Evolutionary conservation across 2,329 filamentous ascomycete species (phyloP), one percentile per base, ranked within the genome.

Genomic region (Paraphaeosphaeria minitans): DNA sequence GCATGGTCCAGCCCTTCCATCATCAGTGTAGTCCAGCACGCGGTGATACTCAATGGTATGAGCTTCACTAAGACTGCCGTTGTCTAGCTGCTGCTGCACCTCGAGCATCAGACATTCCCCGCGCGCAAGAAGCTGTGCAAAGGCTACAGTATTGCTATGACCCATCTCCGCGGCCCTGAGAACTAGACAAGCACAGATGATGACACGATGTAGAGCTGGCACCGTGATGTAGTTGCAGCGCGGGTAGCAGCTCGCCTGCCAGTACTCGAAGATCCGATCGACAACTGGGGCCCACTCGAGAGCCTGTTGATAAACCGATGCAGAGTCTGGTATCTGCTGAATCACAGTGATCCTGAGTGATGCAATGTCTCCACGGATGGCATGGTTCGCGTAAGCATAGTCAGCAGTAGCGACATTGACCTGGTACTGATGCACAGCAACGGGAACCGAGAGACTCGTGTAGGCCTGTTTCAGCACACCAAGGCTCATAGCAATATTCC

Each of bases 191-290:
- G 48, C 48, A 24, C 31, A 37, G 13, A 51, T 21, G 35, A 33
- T 3, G 19, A 51, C 33, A 8, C 31, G 31, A n/a, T 51, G 48
- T 1, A 51, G 35, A 7, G 31, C 12, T 13, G 19, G 19, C 24
- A 39, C 12, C 19, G 48, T 51, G n/a, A 39, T 51, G 31, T 39
- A 51, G 19, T 51, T 51, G 13, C n/a, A 37, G 12, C 48, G 48
- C n/a, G 48, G 48, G 19, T 41, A 51, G 31, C 22, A 10, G n/a
- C 12, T 51, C 3, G n/a, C n/a, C 27, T 24, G 12, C 48, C 48
- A 51, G 21, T 8, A 10, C 19, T 37, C 21, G 19, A 41, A 16
- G 13, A 39, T 16, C 4, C 6, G 10, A 16, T 39, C 31, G 13
- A 51, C 41, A 13, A 27, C 22, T 10, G 4, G 19, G 14, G 21